Evolutionary conservation across 31 red algal genomes (phyloP).

Genomic region (Porphyra umbilicalis): DNA sequence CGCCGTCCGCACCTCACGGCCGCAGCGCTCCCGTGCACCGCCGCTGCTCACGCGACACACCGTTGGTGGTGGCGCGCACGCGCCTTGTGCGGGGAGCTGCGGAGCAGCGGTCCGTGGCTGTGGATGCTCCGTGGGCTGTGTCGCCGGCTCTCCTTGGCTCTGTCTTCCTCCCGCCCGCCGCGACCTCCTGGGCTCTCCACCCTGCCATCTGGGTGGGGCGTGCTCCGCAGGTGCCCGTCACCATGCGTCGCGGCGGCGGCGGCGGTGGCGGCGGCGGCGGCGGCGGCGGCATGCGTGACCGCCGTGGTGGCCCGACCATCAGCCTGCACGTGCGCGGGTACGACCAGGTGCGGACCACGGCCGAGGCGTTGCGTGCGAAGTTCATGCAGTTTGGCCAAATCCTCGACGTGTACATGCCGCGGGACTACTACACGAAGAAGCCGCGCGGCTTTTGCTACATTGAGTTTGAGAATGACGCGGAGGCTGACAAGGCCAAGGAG

Average conservation of each 20-base stretch:
- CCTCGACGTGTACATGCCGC: constrained; percentile 56
- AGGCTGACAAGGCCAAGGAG: constrained; percentile 41
- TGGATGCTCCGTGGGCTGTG: no score
- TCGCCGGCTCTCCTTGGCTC: no score
- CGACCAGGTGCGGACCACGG: constrained; percentile 9
- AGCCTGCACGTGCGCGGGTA: constrained; percentile 45
- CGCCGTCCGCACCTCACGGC: no score
- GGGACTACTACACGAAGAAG: constrained; percentile 48
- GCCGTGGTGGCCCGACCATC: constrained; percentile 5
- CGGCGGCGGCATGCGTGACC: neutral
- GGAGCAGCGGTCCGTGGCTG: no score
- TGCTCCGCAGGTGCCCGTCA: no score
- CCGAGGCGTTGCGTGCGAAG: constrained; percentile 19
- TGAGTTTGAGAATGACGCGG: constrained; percentile 39
- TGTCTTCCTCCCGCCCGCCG: no score
- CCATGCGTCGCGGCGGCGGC: neutral
- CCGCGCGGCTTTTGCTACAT: constrained; percentile 63
- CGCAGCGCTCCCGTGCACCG: no score
- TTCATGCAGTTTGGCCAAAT: constrained; percentile 38
- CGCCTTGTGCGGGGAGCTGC: no score
- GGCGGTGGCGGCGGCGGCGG: neutral
- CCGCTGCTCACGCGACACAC: no score
- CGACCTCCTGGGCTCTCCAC: no score
- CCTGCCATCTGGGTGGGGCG: no score
- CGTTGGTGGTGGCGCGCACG: no score